Conservation (phyloP, 192 early-diverging fungal genomes). For the Podochytrium sp. region DNA sequence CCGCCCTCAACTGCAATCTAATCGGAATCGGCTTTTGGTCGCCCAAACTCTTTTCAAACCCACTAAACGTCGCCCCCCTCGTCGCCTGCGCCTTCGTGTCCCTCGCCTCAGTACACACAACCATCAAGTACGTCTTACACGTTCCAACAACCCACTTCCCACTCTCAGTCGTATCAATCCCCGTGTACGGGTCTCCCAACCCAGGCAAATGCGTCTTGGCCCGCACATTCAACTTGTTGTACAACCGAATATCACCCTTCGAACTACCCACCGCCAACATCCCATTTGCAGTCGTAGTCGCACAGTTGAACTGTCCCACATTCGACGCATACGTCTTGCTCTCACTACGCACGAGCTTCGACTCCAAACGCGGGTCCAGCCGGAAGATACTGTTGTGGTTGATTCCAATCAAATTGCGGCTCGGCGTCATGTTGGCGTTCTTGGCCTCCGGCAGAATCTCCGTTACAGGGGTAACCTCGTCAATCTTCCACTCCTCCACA, state of each 20-base stretch:
- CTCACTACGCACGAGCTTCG: constrained; percentile 71
- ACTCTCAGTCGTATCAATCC: constrained; percentile 86
- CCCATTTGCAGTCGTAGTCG: constrained; percentile 77
- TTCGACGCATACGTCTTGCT: constrained; percentile 75
- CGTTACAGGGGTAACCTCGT: constrained; percentile 71
- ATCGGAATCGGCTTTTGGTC: constrained; percentile 68
- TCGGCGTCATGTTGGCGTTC: constrained; percentile 76
- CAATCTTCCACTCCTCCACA: constrained; percentile 91
- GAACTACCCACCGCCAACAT: constrained; percentile 78
- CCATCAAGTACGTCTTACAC: constrained; percentile 80
- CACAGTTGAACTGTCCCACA: constrained; percentile 65
- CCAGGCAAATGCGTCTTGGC: constrained; percentile 89
- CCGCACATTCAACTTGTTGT: constrained; percentile 75
- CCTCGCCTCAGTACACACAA: constrained; percentile 74
- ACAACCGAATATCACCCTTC: constrained; percentile 90
- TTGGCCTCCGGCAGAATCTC: constrained; percentile 75
- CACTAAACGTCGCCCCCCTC: constrained; percentile 8
- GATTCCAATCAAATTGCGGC: constrained; percentile 79
- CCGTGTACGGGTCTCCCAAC: constrained; percentile 84
- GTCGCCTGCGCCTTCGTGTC: constrained; percentile 27
- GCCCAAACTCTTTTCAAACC: constrained; percentile 70
- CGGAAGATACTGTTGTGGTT: constrained; percentile 84
- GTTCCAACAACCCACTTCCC: constrained; percentile 89
- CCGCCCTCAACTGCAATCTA: constrained; percentile 81
- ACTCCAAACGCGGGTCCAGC: constrained; percentile 84